Evolutionary conservation across 228 moss, liverwort and hornwort genomes (phyloP).

Genomic region (Sphagnum fallax): DNA sequence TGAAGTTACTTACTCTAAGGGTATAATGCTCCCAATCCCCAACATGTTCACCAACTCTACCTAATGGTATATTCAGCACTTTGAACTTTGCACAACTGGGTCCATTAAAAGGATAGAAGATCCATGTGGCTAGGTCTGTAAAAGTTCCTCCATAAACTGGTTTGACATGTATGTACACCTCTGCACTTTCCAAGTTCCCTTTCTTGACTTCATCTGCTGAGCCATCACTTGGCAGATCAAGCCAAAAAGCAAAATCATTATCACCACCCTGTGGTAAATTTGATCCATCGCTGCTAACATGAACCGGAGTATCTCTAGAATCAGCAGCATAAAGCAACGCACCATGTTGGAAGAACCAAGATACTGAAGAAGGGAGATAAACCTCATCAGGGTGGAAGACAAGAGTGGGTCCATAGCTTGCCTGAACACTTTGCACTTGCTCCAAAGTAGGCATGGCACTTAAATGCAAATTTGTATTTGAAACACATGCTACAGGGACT

Average conservation of each 20-base stretch:
- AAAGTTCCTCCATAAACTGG: slow-evolving; percentile 64
- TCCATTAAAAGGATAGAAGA: slow-evolving; percentile 77
- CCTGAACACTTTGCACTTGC: slow-evolving; percentile 42
- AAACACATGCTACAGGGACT: slow-evolving; percentile 46
- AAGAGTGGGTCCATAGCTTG: slow-evolving; percentile 56
- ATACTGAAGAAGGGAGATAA: slow-evolving; percentile 46
- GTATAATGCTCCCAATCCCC: slow-evolving; percentile 84
- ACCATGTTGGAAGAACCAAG: slow-evolving; percentile 69
- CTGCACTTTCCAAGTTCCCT: slow-evolving; percentile 46
- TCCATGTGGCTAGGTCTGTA: slow-evolving; percentile 70
- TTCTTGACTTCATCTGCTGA: slow-evolving; percentile 44
- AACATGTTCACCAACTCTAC: slow-evolving; percentile 74
- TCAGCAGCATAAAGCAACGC: slow-evolving; percentile 39
- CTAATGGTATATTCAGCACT: slow-evolving; percentile 46
- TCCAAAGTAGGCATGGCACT: slow-evolving; percentile 58
- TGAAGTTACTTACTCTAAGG: slow-evolving; percentile 68
- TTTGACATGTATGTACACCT: slow-evolving; percentile 60
- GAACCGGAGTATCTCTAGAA: slow-evolving; percentile 21
- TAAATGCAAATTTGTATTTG: slow-evolving; percentile 36
- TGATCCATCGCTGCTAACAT: slow-evolving; percentile 41
- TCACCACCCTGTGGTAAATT: slow-evolving; percentile 60
- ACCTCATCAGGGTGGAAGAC: slow-evolving; percentile 63
- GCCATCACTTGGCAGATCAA: slow-evolving; percentile 58
- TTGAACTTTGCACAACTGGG: slow-evolving; percentile 56
- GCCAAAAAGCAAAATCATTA: slow-evolving; percentile 57